Conservation (phyloP, 73 alveolate species). For the Tetrahymena borealis region DNA sequence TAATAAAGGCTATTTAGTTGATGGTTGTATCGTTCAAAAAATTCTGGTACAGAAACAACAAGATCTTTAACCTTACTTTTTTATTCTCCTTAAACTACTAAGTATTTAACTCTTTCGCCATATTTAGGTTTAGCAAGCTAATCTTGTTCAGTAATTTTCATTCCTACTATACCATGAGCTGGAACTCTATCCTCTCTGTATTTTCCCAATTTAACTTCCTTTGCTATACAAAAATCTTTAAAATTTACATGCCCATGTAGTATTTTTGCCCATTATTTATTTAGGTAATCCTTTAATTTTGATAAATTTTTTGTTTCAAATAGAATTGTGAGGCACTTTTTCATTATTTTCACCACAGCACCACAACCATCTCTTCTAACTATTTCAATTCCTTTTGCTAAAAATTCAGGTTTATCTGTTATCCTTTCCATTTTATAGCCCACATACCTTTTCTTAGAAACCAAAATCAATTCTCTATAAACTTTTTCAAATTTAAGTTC, state of each 20-base stretch:
- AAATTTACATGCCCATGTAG: constrained; percentile 59
- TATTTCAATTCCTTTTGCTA: constrained; percentile 91
- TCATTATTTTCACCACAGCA: constrained; percentile 75
- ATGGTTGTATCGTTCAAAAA: constrained; percentile 48
- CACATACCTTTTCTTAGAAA: constrained; percentile 89
- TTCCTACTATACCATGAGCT: constrained; percentile 75
- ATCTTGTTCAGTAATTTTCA: constrained; percentile 65
- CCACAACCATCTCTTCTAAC: constrained; percentile 87
- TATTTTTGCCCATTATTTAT: constrained; percentile 80
- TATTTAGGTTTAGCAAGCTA: constrained; percentile 67
- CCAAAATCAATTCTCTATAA: constrained; percentile 73
- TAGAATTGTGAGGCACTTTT: constrained; percentile 70
- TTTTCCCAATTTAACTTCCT: constrained; percentile 79
- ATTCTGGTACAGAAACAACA: constrained; percentile 82
- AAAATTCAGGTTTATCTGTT: constrained; percentile 70
- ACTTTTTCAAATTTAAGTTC: constrained; percentile 95
- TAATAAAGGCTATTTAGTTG: constrained; percentile 69
- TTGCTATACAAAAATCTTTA: constrained; percentile 82
- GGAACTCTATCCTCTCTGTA: constrained; percentile 66
- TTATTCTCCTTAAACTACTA: constrained; percentile 72
- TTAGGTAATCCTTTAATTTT: constrained; percentile 62
- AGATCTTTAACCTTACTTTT: constrained; percentile 63
- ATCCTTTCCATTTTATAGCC: constrained; percentile 88
- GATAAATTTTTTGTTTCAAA: constrained; percentile 80
- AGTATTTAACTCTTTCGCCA: constrained; percentile 85